Evolutionary conservation across 164 flowering plant species (phyloP), one percentile per base, ranked within the genome.

Genomic region (Santalum album): DNA sequence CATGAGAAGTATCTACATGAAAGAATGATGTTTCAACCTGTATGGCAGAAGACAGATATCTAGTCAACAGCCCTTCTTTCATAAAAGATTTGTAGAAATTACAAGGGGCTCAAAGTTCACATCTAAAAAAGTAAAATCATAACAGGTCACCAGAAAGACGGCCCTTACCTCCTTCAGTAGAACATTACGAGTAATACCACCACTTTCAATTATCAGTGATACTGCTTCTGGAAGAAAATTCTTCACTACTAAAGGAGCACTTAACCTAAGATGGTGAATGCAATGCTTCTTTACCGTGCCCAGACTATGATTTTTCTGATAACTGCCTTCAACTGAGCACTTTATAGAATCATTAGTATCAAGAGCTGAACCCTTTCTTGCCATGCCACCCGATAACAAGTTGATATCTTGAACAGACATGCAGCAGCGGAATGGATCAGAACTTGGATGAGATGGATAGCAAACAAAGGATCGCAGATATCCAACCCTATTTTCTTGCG

Each of bases 371-470:
- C 56, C 67, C 47, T 59, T 70, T 62, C 29, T 70, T 49, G 43
- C 35, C 40, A 57, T 54, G 36, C 36, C 60, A 51, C 64, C 65
- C 36, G 76, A 67, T 65, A 73, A 75, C 40, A 89, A 64, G 63
- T 58, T 53, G 46, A 76, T 73, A 62, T 69, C 77, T 57, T 73
- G 73, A 51, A 89, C 75, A n/a, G 96, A 80, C 57, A 92, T 57
- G 75, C 96, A 92, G 61, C 96, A 92, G 24, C 96, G 90, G 59
- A 92, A 92, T 20, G 94, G 87, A 60, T 87, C 86, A 61, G 75
- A 76, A 65, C 87, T 92, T 53, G 88, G 87, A 69, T 74, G 78
- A 66, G 87, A 81, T 42, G 99, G 99, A 76, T 92, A 89, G 69
- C 96, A 92, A 58, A 82, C 90, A 70, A 82, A 81, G 32, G 99